phyloP scores from a whole-genome alignment of 352 stramenopile genomes.

The Pythium dissimile region DNA sequence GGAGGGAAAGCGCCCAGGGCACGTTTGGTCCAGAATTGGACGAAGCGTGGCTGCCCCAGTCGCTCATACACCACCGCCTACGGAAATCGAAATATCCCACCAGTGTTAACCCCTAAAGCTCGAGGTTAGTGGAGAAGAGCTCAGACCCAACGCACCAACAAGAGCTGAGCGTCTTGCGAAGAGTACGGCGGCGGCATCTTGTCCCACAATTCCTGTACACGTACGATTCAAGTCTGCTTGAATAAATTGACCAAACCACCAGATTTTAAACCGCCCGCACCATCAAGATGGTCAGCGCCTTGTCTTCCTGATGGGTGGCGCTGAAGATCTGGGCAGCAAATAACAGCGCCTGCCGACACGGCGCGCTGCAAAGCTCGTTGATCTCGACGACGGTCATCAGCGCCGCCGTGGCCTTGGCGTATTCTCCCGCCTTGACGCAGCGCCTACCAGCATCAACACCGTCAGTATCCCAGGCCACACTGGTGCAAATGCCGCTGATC shows the following conservation, averaged over 20 bases:
- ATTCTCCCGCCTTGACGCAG: slow-evolving; percentile 40
- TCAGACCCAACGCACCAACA: slow-evolving; percentile 33
- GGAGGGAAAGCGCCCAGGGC: slow-evolving; percentile 1
- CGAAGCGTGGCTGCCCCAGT: slow-evolving; percentile 8
- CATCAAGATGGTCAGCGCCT: slow-evolving; percentile 35
- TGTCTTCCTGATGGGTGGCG: slow-evolving; percentile 24
- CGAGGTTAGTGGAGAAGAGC: background rate
- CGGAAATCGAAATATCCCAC: background rate
- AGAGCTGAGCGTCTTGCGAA: slow-evolving; percentile 28
- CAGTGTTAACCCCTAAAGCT: background rate
- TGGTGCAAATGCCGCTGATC: background rate
- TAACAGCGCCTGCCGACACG: slow-evolving; percentile 33
- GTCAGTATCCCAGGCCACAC: background rate
- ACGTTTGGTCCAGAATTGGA: slow-evolving; percentile 42
- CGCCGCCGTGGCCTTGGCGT: slow-evolving; percentile 36
- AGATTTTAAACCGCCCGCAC: slow-evolving; percentile 11
- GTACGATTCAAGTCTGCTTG: background rate
- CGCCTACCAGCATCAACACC: slow-evolving; percentile 30
- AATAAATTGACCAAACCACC: background rate
- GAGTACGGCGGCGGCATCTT: slow-evolving; percentile 48
- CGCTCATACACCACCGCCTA: slow-evolving; percentile 41
- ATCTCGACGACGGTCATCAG: slow-evolving; percentile 44
- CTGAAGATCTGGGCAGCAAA: slow-evolving; percentile 42
- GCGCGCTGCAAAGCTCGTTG: slow-evolving; percentile 18
- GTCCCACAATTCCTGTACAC: slow-evolving; percentile 36